These are phyloP conservation scores for Curvularia lunata DNA, from an alignment of 2,329 filamentous ascomycete species.

Conservation along the genomic window DNA sequence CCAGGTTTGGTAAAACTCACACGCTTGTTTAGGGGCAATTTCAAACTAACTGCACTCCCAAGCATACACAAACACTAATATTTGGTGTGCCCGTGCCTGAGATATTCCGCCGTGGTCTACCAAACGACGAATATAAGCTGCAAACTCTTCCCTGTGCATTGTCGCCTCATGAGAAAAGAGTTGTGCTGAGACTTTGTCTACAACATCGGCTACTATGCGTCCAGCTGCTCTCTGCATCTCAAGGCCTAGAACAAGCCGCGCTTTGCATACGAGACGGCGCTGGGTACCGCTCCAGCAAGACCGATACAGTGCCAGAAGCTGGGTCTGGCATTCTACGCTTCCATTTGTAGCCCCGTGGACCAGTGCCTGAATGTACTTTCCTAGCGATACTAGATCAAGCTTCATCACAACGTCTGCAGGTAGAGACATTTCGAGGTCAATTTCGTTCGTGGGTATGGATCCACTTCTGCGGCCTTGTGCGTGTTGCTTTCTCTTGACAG, in stretches of 20 bases:
- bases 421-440: not conserved
- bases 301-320: not conserved
- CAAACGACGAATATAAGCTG: not conserved
- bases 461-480: not conserved
- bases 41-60: not conserved
- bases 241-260: conserved; percentile 3
- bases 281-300: not conserved
- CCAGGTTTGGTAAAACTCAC: not conserved
- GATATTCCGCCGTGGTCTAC: not conserved
- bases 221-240: not conserved
- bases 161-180: not conserved
- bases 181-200: conserved; percentile 1
- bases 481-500: not conserved
- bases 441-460: not conserved
- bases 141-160: not conserved
- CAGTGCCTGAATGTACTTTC: not conserved
- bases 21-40: not conserved
- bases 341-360: not conserved
- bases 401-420: not conserved
- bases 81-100: not conserved
- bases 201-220: not conserved
- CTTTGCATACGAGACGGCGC: not conserved
- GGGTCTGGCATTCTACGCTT: not conserved
- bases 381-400: no score
- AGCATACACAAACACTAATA: not conserved